A percentile compares a stretch with the other conserved stretches of the same genome.
Evolutionary conservation across 352 stramenopile genomes (phyloP).

Genomic region (Globisporangium alternatum): DNA sequence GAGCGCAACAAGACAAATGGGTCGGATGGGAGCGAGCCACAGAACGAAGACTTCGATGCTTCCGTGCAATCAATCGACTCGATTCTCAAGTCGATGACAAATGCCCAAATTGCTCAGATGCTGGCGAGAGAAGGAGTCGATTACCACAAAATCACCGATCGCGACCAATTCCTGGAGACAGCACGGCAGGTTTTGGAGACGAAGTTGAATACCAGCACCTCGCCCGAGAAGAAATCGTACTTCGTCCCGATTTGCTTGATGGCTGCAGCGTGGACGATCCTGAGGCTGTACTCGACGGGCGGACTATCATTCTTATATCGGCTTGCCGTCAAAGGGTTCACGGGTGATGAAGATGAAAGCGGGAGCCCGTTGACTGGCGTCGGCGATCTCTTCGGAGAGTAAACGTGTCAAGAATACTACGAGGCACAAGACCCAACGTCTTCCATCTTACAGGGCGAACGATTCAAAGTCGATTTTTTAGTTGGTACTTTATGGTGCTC

Average conservation of each 20-base stretch:
- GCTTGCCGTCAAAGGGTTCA: background rate
- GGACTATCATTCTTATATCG: constrained; percentile 29
- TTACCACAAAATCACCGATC: constrained; percentile 72
- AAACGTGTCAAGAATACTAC: background rate
- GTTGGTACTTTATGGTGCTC: constrained; percentile 11
- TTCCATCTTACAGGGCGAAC: background rate
- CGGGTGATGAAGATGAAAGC: background rate
- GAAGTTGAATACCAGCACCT: constrained; percentile 41
- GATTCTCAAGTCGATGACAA: constrained; percentile 75
- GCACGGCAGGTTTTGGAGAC: constrained; percentile 59
- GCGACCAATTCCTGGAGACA: constrained; percentile 71
- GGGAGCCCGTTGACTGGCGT: background rate
- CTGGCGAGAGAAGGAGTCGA: constrained; percentile 65
- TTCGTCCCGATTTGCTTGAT: constrained; percentile 56
- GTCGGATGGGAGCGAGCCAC: constrained; percentile 7
- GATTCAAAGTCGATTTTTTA: constrained; percentile 11
- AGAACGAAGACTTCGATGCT: constrained; percentile 10
- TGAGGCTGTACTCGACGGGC: constrained; percentile 70
- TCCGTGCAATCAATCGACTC: constrained; percentile 57
- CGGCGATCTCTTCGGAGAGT: constrained; percentile 18
- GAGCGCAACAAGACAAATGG: constrained; percentile 37
- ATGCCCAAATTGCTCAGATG: constrained; percentile 62
- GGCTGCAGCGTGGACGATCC: constrained; percentile 57
- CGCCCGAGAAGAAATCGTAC: constrained; percentile 35
- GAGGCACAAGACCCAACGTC: background rate